Percentiles rank a stretch among this genome's conserved stretches.
phyloP scores from a whole-genome alignment of 495 filamentous ascomycete species.

The Cercophora sp. region DNA sequence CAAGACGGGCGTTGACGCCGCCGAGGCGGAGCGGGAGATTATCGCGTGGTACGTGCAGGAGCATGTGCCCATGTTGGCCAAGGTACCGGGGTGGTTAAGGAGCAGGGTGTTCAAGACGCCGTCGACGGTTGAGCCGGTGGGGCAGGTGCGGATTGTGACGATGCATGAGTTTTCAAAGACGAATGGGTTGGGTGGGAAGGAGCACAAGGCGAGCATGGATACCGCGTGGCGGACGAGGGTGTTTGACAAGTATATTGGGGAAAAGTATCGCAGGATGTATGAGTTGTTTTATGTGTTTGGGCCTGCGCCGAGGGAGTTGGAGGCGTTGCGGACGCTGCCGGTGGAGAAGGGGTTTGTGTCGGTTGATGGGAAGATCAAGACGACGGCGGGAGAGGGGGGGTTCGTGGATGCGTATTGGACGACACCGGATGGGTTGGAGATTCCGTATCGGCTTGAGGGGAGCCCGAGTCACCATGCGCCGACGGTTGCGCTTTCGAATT shows the following conservation, averaged over 20 bases:
- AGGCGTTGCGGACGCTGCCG: slow-evolving; percentile 40
- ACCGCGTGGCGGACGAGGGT: slow-evolving; percentile 57
- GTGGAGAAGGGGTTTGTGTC: slow-evolving; percentile 46
- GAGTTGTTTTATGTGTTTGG: slow-evolving; percentile 76
- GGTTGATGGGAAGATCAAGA: slow-evolving; percentile 46
- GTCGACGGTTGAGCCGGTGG: slow-evolving; percentile 39
- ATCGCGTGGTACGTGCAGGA: slow-evolving; percentile 68
- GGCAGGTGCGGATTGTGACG: slow-evolving; percentile 50
- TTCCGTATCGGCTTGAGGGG: slow-evolving; percentile 74
- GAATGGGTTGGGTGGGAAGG: slow-evolving; percentile 61
- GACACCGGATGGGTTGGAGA: slow-evolving; percentile 62
- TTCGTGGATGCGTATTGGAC: slow-evolving; percentile 64
- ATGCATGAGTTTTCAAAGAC: slow-evolving; percentile 66
- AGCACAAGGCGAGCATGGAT: slow-evolving; percentile 56
- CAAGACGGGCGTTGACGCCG: slow-evolving; percentile 45
- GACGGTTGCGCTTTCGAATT: slow-evolving; percentile 68
- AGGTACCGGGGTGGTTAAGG: slow-evolving; percentile 72
- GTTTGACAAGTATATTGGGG: slow-evolving; percentile 51
- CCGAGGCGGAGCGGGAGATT: slow-evolving; percentile 54
- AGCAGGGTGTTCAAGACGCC: slow-evolving; percentile 59
- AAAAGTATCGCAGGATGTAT: slow-evolving; percentile 56
- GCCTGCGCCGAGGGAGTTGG: slow-evolving; percentile 63
- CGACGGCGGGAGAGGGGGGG: slow-evolving; percentile 32
- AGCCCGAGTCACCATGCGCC: slow-evolving; percentile 60
- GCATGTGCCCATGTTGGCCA: slow-evolving; percentile 65